These are phyloP conservation scores for Arthromyces matolae DNA, from an alignment of 768 basidiomycete species.

Conservation along the genomic window DNA sequence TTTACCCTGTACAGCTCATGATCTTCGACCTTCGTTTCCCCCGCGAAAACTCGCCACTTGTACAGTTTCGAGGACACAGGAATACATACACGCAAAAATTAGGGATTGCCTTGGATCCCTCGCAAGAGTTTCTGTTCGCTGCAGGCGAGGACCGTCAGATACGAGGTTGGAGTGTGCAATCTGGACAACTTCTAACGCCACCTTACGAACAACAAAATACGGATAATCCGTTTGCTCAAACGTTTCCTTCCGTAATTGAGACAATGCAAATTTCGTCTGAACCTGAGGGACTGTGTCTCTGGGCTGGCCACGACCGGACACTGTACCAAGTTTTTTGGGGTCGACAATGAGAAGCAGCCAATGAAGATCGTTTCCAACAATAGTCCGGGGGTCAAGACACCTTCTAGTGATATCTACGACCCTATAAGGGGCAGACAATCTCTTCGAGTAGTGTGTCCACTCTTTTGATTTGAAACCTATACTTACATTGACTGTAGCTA, in stretches of 20 bases:
- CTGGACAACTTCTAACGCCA: constrained; percentile 41
- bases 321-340: constrained; percentile 46
- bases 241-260: constrained; percentile 36
- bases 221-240: constrained; percentile 29
- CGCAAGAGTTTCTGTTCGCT: constrained; percentile 58
- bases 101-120: constrained; percentile 56
- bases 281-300: constrained; percentile 40
- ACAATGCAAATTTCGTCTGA: constrained; percentile 50
- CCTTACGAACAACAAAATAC: background rate
- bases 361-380: too few relatives aligned
- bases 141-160: constrained; percentile 64
- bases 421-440: too few relatives aligned
- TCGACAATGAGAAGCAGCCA: constrained; percentile 9
- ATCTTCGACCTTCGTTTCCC: constrained; percentile 62
- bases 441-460: too few relatives aligned
- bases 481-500: too few relatives aligned
- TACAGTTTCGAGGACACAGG: constrained; percentile 51
- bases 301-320: constrained; percentile 45
- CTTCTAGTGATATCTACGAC: too few relatives aligned
- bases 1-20: constrained; percentile 42
- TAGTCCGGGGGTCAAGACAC: too few relatives aligned
- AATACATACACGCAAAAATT: constrained; percentile 49
- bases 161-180: constrained; percentile 65
- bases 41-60: constrained; percentile 37
- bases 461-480: too few relatives aligned